These are phyloP conservation scores for Melampsora americana DNA, from an alignment of 1,284 basidiomycete genomes.

Conservation along the genomic window DNA sequence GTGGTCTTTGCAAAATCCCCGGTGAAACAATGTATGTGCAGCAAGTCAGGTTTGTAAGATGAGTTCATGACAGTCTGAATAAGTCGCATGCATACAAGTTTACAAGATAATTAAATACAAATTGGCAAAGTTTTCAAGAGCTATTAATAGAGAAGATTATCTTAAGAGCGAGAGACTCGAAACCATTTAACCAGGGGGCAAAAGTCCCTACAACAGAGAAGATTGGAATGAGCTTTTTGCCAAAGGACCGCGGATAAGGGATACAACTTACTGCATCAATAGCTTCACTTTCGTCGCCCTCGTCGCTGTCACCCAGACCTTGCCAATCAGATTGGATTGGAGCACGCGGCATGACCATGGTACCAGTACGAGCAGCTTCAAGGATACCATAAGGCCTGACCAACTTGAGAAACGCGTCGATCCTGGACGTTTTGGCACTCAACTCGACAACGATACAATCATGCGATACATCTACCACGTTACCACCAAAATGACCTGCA, in stretches of 20 bases:
- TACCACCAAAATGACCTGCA: conserved; percentile 82
- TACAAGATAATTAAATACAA: too few relatives aligned
- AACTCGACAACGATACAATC: conserved; percentile 92
- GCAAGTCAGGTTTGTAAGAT: too few relatives aligned
- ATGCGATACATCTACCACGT: conserved; percentile 90
- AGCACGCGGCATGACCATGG: conserved; percentile 94
- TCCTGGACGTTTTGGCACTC: conserved; percentile 82
- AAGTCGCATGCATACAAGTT: too few relatives aligned
- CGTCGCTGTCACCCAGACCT: conserved; percentile 60
- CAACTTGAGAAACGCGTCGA: conserved; percentile 88
- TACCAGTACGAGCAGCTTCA: conserved; percentile 84
- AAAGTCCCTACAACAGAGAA: conserved; percentile 40
- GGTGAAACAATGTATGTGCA: too few relatives aligned
- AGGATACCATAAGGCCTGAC: conserved; percentile 92
- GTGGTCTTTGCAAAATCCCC: too few relatives aligned
- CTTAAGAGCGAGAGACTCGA: neutral
- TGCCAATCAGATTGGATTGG: conserved; percentile 70
- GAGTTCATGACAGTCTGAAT: too few relatives aligned
- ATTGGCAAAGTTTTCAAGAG: too few relatives aligned
- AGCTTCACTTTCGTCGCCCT: conserved; percentile 57
- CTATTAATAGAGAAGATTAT: too few relatives aligned
- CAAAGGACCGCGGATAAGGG: conserved; percentile 61
- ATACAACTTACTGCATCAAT: conserved; percentile 84
- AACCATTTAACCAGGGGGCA: conserved; percentile 29
- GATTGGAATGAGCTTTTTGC: conserved; percentile 12